Evolutionary conservation across 768 basidiomycete genomes (phyloP).

Genomic region (Sporobolomyces phaffii): DNA sequence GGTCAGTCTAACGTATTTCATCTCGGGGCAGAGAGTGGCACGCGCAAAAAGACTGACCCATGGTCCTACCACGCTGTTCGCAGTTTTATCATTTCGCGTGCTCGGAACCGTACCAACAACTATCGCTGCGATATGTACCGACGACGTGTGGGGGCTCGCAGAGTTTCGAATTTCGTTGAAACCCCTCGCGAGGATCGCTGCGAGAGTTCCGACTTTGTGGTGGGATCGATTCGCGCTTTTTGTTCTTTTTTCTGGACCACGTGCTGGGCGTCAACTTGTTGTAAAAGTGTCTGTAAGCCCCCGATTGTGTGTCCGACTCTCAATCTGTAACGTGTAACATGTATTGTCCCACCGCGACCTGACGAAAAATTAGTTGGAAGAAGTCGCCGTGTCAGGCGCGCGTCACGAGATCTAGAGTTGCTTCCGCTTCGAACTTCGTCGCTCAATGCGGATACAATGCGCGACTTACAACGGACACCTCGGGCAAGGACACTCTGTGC

Average conservation of each 20-base stretch:
- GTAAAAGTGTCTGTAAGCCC: neutral
- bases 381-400: conserved; percentile 3
- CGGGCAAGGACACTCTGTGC: neutral
- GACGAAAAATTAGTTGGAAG: too few relatives aligned
- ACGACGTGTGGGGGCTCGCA: conserved; percentile 89
- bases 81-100: conserved; percentile 23
- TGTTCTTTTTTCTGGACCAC: too few relatives aligned
- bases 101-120: conserved; percentile 20
- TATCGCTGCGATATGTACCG: conserved; percentile 46
- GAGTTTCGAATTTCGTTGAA: conserved; percentile 23
- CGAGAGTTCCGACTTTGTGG: neutral
- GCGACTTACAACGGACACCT: conserved; percentile 35
- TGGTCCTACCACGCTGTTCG: too few relatives aligned
- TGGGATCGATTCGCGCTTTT: conserved; percentile 6
- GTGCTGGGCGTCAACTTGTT: too few relatives aligned
- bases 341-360: too few relatives aligned
- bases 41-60: too few relatives aligned
- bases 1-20: neutral
- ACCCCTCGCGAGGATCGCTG: neutral
- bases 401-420: too few relatives aligned
- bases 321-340: too few relatives aligned
- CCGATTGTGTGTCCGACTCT: too few relatives aligned
- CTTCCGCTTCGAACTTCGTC: too few relatives aligned
- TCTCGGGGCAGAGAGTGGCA: too few relatives aligned
- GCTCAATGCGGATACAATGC: conserved; percentile 9